Evolutionary conservation across 192 early-diverging fungal genomes (phyloP).

Genomic region (Coemansia sp.): DNA sequence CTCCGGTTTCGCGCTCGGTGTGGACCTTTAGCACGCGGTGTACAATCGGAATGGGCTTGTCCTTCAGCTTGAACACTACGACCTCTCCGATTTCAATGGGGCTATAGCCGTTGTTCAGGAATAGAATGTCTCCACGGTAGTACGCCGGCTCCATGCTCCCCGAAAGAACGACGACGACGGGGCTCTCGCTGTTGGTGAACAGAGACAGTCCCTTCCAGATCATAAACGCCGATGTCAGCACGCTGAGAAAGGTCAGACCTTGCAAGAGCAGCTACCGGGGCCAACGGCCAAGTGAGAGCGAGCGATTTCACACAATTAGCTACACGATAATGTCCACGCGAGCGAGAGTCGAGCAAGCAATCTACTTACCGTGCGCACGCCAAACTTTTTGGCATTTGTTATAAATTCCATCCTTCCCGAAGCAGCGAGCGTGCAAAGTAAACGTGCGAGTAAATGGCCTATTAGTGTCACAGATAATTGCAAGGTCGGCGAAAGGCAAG

Average conservation of each 20-base stretch:
- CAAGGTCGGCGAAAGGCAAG: no score
- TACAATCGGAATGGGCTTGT: conserved; percentile 93
- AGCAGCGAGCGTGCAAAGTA: no score
- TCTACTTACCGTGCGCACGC: conserved; percentile 52
- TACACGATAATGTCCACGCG: neutral
- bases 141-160: conserved; percentile 99
- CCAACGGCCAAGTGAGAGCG: neutral
- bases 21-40: conserved; percentile 95
- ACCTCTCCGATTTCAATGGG: conserved; percentile 92
- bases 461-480: neutral
- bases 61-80: conserved; percentile 89
- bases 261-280: conserved; percentile 62
- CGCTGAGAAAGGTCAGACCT: conserved; percentile 86
- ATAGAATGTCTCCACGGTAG: conserved; percentile 90
- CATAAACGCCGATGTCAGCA: conserved; percentile 92
- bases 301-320: neutral
- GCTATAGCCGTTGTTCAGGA: conserved; percentile 70
- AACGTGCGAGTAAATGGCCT: no score
- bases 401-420: conserved; percentile 44
- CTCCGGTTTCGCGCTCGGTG: conserved; percentile 70
- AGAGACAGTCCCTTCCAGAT: conserved; percentile 94
- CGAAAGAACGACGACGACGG: conserved; percentile 96
- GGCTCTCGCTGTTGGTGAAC: conserved; percentile 89
- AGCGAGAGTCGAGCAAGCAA: neutral
- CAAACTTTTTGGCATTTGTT: conserved; percentile 38